A percentile compares a stretch with the other conserved stretches of the same genome.
Conservation (phyloP, 1,139 yeast species). For the Pichia terricola region DNA sequence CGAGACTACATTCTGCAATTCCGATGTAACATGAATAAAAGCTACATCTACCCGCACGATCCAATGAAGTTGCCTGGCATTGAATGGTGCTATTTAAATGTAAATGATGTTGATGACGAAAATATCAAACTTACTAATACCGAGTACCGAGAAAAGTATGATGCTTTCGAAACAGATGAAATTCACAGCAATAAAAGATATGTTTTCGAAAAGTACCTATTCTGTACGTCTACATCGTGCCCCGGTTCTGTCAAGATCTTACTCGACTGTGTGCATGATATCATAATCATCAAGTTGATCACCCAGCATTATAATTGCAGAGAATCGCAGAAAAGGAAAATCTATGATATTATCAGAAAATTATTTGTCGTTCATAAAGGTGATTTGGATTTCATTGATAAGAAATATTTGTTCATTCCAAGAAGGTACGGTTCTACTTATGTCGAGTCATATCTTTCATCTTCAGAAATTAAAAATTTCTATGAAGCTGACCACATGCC, state of each 20-base stretch:
- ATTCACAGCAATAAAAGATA: conserved; percentile 1
- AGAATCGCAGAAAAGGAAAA: conserved; percentile 8
- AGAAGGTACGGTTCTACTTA: conserved; percentile 11
- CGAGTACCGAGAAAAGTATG: neutral
- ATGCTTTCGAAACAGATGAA: neutral
- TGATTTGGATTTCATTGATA: conserved; percentile 7
- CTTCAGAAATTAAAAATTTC: conserved; percentile 1
- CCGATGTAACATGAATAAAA: neutral
- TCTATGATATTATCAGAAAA: conserved; percentile 11
- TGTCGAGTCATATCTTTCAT: conserved; percentile 8
- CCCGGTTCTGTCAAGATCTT: conserved; percentile 8
- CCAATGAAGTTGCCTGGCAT: conserved; percentile 1
- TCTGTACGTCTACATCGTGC: conserved; percentile 6
- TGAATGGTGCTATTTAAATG: conserved; percentile 6
- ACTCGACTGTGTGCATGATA: conserved; percentile 9
- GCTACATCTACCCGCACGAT: neutral
- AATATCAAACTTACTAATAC: neutral
- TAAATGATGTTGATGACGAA: neutral
- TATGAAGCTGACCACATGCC: conserved; percentile 4
- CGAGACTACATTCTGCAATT: conserved; percentile 1
- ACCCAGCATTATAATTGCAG: conserved; percentile 9
- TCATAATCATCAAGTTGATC: conserved; percentile 5
- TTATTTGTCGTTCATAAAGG: conserved; percentile 7
- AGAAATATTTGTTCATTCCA: conserved; percentile 6
- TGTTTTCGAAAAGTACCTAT: conserved; percentile 6